These are phyloP conservation scores for Oryza australiensis DNA, from an alignment of 176 grass and related monocot species.

Conservation along the genomic window DNA sequence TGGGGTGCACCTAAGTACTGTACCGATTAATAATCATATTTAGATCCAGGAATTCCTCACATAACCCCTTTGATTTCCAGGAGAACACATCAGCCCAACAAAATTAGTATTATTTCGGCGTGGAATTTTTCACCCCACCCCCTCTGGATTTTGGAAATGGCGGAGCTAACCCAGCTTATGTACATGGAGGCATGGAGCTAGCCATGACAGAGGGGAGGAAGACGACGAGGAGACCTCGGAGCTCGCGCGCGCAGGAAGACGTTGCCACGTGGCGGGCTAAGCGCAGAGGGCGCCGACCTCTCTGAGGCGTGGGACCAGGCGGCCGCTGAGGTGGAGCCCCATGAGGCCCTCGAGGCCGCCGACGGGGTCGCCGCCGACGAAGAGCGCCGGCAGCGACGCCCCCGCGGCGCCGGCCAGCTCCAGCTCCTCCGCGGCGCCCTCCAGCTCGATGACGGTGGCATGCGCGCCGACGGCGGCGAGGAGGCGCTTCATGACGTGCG, in stretches of 20 bases:
- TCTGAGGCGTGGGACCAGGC: constrained; percentile 43
- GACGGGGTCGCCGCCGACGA: constrained; percentile 72
- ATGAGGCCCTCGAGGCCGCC: constrained; percentile 91
- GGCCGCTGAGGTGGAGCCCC: constrained; percentile 82
- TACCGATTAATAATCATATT: constrained; percentile 50
- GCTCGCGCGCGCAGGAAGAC: neutral
- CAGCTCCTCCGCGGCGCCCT: constrained; percentile 40
- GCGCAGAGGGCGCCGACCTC: constrained; percentile 47
- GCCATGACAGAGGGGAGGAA: neutral
- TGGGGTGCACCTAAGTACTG: neutral
- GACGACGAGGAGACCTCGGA: neutral
- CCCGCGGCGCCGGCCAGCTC: constrained; percentile 56
- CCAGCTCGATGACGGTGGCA: constrained; percentile 85
- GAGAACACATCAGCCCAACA: neutral
- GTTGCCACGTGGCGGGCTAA: neutral
- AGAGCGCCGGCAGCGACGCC: constrained; percentile 62
- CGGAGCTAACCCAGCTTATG: neutral
- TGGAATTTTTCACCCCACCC: neutral
- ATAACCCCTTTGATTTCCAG: neutral
- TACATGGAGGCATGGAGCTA: neutral
- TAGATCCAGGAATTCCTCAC: constrained; percentile 6
- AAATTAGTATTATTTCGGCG: neutral
- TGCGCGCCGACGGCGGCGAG: constrained; percentile 76
- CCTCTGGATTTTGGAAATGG: neutral
- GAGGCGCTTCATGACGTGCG: constrained; percentile 82